Evolutionary conservation across 2,329 filamentous ascomycete species (phyloP).

Genomic region (Colletotrichum lindemuthianum): DNA sequence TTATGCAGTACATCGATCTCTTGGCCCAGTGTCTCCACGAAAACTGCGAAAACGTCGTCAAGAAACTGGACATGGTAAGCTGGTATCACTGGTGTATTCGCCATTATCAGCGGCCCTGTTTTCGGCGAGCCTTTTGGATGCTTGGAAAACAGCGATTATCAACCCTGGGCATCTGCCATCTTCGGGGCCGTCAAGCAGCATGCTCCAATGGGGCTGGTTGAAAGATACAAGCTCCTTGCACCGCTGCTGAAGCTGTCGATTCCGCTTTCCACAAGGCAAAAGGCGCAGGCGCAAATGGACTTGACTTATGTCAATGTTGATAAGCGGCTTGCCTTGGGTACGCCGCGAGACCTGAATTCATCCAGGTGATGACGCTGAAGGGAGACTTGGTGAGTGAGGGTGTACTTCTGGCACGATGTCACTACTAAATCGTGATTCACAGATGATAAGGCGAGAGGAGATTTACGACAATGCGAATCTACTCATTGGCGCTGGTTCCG

Average conservation of each 20-base stretch:
- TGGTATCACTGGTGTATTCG: conserved; percentile 8
- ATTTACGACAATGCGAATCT: conserved; percentile 31
- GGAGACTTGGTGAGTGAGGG: conserved; percentile 1
- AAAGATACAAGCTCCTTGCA: not conserved
- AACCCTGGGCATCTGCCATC: conserved; percentile 5
- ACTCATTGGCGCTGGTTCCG: conserved; percentile 38
- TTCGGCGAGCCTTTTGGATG: conserved; percentile 5
- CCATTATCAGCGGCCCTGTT: conserved; percentile 1
- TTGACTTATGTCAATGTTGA: conserved; percentile 4
- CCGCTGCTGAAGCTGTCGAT: not conserved
- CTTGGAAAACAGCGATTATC: not conserved
- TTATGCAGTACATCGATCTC: conserved; percentile 51
- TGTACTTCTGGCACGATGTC: not conserved
- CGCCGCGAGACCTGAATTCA: not conserved
- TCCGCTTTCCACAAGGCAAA: not conserved
- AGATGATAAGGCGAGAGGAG: conserved; percentile 9
- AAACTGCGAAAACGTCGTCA: not conserved
- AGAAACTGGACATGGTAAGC: conserved; percentile 1
- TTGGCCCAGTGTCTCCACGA: conserved; percentile 50
- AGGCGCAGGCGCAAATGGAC: not conserved
- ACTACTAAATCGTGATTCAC: not conserved
- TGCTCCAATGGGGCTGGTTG: not conserved
- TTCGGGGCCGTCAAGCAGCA: conserved; percentile 11
- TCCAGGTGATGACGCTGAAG: conserved; percentile 4
- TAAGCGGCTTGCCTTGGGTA: not conserved